Conservation (phyloP, 176 grass and related monocot genomes). For the Aegilops sharonensis region DNA sequence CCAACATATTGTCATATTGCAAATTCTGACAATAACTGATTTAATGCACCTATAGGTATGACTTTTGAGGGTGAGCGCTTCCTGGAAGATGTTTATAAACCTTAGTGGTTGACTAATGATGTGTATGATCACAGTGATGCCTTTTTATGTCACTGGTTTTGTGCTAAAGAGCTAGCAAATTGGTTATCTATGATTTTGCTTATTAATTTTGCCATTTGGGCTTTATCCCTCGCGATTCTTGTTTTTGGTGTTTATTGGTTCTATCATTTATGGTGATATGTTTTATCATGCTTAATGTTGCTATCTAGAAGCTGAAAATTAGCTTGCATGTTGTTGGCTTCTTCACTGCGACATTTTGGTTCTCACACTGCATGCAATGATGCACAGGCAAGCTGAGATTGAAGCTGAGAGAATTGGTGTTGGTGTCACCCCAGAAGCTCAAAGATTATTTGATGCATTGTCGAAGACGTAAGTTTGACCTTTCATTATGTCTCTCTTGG, state of each 20-base stretch:
- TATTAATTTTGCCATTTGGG: neutral
- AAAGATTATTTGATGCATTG: constrained; percentile 93
- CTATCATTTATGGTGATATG: neutral
- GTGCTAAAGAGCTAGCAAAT: neutral
- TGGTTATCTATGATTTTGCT: neutral
- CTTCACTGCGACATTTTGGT: neutral
- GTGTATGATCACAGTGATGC: neutral
- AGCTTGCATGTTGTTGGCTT: constrained; percentile 11
- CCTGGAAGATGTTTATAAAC: neutral
- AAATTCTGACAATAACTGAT: neutral
- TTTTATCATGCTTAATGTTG: constrained; percentile 5
- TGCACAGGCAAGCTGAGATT: constrained; percentile 80
- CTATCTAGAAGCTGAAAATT: constrained; percentile 8
- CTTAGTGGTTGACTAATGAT: neutral
- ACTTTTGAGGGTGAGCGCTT: neutral
- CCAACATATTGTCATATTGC: neutral
- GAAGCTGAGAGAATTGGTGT: constrained; percentile 91
- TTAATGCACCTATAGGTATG: neutral
- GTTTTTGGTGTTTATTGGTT: constrained; percentile 2
- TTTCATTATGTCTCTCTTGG: constrained; percentile 25
- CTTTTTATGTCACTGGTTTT: constrained; percentile 9
- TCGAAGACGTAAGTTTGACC: constrained; percentile 73
- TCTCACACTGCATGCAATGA: constrained; percentile 15
- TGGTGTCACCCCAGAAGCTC: constrained; percentile 88
- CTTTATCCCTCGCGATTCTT: neutral